These are phyloP conservation scores for Apiospora aurea DNA, from an alignment of 2,329 filamentous ascomycete genomes.

Conservation along the genomic window DNA sequence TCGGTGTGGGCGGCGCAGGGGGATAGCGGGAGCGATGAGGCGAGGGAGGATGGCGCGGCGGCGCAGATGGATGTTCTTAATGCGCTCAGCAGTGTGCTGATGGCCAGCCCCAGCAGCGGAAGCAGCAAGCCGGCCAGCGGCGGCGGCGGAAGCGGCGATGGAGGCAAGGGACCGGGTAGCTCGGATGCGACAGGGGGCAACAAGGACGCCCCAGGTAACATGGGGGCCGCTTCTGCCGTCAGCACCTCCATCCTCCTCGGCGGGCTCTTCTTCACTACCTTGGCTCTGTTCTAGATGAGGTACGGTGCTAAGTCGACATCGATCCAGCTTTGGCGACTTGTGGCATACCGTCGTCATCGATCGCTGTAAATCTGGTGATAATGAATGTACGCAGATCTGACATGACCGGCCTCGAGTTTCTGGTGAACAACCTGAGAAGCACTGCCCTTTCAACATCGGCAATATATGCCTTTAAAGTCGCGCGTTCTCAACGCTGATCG, in stretches of 20 bases:
- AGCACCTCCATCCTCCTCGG: background rate
- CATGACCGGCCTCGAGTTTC: no score
- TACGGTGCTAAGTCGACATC: no score
- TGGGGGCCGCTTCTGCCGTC: background rate
- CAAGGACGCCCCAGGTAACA: background rate
- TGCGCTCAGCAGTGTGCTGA: constrained; percentile 30
- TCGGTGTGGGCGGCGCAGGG: constrained; percentile 51
- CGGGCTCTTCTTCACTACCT: background rate
- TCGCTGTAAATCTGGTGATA: no score
- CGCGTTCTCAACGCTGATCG: background rate
- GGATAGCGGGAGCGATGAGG: no score
- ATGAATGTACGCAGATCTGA: no score
- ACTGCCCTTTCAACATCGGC: background rate
- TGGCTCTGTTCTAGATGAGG: background rate
- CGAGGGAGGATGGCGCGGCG: constrained; percentile 37
- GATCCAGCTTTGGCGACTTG: no score
- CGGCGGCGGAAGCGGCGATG: background rate
- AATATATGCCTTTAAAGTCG: background rate
- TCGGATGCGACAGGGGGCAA: background rate
- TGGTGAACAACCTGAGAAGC: no score
- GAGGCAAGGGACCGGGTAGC: background rate
- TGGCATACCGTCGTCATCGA: no score
- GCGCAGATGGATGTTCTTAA: constrained; percentile 58
- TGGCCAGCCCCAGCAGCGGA: background rate
- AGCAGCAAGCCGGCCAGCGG: no score